Evolutionary conservation across 2,329 filamentous ascomycete species (phyloP).

Genomic region (Emydomyces testavorans): DNA sequence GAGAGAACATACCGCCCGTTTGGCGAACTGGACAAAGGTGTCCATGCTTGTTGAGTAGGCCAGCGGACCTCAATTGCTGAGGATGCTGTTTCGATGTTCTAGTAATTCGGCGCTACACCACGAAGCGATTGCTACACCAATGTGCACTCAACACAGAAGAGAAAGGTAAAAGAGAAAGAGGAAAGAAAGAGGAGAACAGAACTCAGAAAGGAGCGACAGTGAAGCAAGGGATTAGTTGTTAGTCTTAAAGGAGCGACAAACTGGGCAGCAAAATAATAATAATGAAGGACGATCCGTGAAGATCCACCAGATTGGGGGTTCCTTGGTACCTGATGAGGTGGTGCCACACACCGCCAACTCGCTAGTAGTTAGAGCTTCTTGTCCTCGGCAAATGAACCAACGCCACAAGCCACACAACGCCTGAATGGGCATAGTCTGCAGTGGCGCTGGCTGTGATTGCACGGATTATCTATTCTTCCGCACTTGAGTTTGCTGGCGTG

Average conservation of each 20-base stretch:
- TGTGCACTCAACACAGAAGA: background rate
- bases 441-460: no score
- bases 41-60: slow-evolving; percentile 10
- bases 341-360: slow-evolving; percentile 1
- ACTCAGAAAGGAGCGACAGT: slow-evolving; percentile 10
- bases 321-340: slow-evolving; percentile 1
- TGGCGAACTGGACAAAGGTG: slow-evolving; percentile 12
- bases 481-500: no score
- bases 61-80: background rate
- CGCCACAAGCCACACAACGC: background rate
- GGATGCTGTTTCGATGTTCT: background rate
- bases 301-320: background rate
- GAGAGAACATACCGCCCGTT: slow-evolving; percentile 13
- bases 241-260: background rate
- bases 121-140: no score
- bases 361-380: background rate
- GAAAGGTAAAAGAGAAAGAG: slow-evolving; percentile 8
- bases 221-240: background rate
- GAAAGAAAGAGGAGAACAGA: slow-evolving; percentile 1
- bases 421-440: no score
- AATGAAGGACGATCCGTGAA: slow-evolving; percentile 4
- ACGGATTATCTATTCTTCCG: no score
- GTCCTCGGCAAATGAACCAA: background rate
- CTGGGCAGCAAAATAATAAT: no score
- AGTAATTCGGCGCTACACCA: background rate